Evolutionary conservation across 2,329 filamentous ascomycete genomes (phyloP).

Genomic region (Botryotinia convoluta): DNA sequence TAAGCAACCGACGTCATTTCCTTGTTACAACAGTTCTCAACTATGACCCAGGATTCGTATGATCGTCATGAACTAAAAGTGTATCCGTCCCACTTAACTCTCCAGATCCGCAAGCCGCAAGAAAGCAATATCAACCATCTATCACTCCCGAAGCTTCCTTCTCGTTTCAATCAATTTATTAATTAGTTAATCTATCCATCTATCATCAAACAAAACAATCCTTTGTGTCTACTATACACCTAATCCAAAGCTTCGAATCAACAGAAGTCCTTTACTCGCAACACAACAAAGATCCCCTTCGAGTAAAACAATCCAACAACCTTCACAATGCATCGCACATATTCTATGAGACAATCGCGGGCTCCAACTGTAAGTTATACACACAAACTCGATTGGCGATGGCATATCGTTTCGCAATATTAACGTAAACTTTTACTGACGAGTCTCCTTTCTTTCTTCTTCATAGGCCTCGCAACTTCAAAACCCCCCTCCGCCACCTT

Average conservation of each 20-base stretch:
- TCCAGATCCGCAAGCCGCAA: slow-evolving; percentile 8
- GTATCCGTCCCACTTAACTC: background rate
- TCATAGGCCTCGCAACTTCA: slow-evolving; percentile 57
- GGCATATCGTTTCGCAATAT: background rate
- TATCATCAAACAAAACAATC: background rate
- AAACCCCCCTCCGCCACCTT: slow-evolving; percentile 90
- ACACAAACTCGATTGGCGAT: background rate
- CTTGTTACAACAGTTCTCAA: background rate
- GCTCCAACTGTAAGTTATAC: slow-evolving; percentile 77
- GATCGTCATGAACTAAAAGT: slow-evolving; percentile 6
- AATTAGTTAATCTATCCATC: background rate
- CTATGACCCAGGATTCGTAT: background rate
- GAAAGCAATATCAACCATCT: background rate
- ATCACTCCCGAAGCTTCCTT: background rate
- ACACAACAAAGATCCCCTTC: background rate
- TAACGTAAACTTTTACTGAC: slow-evolving; percentile 19
- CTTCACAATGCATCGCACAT: slow-evolving; percentile 86
- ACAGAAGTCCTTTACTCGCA: background rate
- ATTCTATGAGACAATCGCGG: slow-evolving; percentile 97
- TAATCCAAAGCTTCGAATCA: background rate
- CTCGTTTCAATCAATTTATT: background rate
- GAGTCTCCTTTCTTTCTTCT: background rate
- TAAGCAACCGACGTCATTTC: slow-evolving; percentile 5
- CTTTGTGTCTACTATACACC: background rate
- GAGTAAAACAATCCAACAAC: background rate